A percentile compares a stretch with the other conserved stretches of the same genome.
Evolutionary conservation across 2,329 filamentous ascomycete genomes (phyloP).

Genomic region (Exophiala aquamarina): DNA sequence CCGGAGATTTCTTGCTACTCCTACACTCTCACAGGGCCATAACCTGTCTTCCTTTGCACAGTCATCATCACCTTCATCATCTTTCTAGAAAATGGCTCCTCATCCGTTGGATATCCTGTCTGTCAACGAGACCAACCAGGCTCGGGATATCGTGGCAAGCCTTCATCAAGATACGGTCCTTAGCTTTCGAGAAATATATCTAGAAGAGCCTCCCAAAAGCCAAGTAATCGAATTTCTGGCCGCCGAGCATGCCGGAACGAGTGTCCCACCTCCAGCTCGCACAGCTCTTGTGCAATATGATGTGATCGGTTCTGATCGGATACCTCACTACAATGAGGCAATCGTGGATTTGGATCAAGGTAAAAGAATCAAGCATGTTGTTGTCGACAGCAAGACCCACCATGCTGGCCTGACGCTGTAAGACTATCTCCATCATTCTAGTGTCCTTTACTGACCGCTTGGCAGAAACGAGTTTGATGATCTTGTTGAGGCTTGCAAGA

Average conservation of each 20-base stretch:
- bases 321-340: constrained; percentile 56
- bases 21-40: too few relatives aligned
- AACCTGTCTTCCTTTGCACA: too few relatives aligned
- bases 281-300: constrained; percentile 58
- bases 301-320: constrained; percentile 52
- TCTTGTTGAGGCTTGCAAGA: constrained; percentile 50
- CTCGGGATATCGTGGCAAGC: constrained; percentile 51
- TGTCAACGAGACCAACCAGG: constrained; percentile 54
- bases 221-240: constrained; percentile 50
- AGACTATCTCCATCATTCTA: background rate
- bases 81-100: constrained; percentile 26
- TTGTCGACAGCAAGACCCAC: constrained; percentile 50
- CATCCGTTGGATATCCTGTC: constrained; percentile 59
- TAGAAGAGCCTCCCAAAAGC: constrained; percentile 52
- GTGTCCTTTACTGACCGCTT: background rate
- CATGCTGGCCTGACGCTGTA: constrained; percentile 46
- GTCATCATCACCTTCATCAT: too few relatives aligned
- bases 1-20: too few relatives aligned
- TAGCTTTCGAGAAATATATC: constrained; percentile 51
- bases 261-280: constrained; percentile 48
- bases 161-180: constrained; percentile 37
- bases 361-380: constrained; percentile 44
- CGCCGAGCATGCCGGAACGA: constrained; percentile 47
- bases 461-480: constrained; percentile 44
- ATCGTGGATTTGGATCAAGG: constrained; percentile 49